A percentile compares a stretch with the other conserved stretches of the same genome.
Conservation (phyloP, 225 moss, liverwort and hornwort genomes). For the Ulota crispa region DNA sequence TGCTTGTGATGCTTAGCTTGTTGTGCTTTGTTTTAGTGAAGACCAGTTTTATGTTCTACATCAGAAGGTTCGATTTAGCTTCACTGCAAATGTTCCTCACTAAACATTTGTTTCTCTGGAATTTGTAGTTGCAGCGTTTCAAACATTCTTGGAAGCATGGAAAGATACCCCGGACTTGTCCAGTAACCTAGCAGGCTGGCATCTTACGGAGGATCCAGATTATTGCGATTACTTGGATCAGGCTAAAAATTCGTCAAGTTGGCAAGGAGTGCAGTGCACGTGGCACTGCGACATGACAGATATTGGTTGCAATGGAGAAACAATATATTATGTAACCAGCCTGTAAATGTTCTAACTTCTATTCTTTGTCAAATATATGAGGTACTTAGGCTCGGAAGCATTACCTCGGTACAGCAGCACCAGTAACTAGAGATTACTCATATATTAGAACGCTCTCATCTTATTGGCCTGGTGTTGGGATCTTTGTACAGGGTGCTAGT, state of each 20-base stretch:
- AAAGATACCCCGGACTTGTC: not conserved
- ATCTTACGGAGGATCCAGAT: no score
- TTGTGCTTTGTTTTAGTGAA: not conserved
- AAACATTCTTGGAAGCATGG: slow-evolving; percentile 1
- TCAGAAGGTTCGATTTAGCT: not conserved
- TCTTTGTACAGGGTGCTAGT: not conserved
- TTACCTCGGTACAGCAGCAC: not conserved
- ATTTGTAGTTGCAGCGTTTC: not conserved
- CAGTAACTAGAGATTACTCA: not conserved
- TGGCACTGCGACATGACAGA: no score
- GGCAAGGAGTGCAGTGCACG: slow-evolving; percentile 22
- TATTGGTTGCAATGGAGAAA: not conserved
- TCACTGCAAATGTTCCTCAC: not conserved
- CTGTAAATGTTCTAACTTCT: slow-evolving; percentile 17
- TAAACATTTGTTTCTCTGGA: not conserved
- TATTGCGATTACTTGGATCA: not conserved
- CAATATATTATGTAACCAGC: accelerated
- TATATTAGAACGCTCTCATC: not conserved
- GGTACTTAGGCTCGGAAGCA: not conserved
- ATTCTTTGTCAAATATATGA: not conserved
- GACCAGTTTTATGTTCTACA: not conserved
- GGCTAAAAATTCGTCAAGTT: not conserved
- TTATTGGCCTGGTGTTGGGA: not conserved
- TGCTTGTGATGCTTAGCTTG: not conserved
- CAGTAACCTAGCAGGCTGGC: slow-evolving; percentile 30